These are phyloP conservation scores for Trichoderma simmonsii DNA, from an alignment of 2,329 filamentous ascomycete species.

Conservation along the genomic window DNA sequence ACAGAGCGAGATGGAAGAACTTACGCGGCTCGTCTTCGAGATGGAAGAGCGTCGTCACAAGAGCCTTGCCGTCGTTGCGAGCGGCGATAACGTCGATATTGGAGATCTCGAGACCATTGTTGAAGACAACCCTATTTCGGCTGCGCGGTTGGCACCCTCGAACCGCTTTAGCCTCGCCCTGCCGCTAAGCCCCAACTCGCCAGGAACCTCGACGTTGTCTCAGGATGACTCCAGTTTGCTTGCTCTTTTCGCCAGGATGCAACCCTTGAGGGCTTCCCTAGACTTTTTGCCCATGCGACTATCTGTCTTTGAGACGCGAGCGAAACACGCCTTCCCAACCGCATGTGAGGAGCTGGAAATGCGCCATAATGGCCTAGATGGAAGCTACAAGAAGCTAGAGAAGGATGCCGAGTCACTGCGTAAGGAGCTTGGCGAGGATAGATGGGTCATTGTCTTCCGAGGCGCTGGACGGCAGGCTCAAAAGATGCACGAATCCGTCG, in stretches of 20 bases:
- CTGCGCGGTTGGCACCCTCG: conserved; percentile 51
- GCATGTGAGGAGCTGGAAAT: conserved; percentile 86
- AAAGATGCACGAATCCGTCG: conserved; percentile 95
- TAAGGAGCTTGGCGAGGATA: conserved; percentile 89
- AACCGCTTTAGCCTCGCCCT: conserved; percentile 70
- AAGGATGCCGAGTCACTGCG: conserved; percentile 84
- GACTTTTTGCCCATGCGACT: conserved; percentile 96
- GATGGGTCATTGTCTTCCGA: conserved; percentile 93
- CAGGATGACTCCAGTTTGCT: conserved; percentile 87
- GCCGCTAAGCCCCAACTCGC: conserved; percentile 60
- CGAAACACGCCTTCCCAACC: conserved; percentile 76
- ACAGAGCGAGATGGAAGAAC: conserved; percentile 76
- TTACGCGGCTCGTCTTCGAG: conserved; percentile 83
- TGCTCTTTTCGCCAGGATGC: conserved; percentile 90
- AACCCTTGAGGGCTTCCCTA: conserved; percentile 84
- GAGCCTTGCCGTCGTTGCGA: conserved; percentile 60
- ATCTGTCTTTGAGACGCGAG: conserved; percentile 78
- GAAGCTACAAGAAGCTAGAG: conserved; percentile 83
- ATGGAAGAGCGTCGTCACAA: conserved; percentile 96
- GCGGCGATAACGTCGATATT: conserved; percentile 71
- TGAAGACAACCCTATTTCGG: conserved; percentile 70
- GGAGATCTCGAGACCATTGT: conserved; percentile 90
- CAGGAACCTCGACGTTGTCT: conserved; percentile 51
- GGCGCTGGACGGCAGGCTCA: conserved; percentile 88
- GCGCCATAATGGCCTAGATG: conserved; percentile 70